Percentiles rank a stretch among this genome's conserved stretches.
phyloP scores from a whole-genome alignment of 805 yeast species.

The Ogataea wickerhamii region DNA sequence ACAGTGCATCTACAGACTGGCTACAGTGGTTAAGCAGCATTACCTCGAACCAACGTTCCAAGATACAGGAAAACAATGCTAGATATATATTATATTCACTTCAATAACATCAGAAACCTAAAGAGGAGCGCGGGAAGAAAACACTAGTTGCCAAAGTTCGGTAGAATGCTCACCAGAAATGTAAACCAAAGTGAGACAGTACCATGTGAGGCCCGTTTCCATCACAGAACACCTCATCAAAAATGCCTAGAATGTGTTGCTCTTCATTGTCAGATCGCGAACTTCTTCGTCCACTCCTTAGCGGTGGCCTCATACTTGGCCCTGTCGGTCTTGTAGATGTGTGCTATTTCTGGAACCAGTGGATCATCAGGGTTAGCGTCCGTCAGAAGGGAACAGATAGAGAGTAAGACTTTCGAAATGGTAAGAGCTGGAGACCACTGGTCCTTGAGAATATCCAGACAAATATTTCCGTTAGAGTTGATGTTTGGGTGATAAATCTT shows the following conservation, averaged over 20 bases:
- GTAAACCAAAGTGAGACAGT: constrained; percentile 1
- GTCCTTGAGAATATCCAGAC: constrained; percentile 94
- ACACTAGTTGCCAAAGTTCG: too few relatives aligned
- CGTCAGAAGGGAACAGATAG: constrained; percentile 92
- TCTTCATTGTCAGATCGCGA: constrained; percentile 69
- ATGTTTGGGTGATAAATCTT: constrained; percentile 97
- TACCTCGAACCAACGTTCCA: too few relatives aligned
- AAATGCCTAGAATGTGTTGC: background rate
- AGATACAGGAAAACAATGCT: constrained; percentile 1
- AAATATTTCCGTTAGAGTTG: constrained; percentile 92
- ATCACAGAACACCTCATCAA: too few relatives aligned
- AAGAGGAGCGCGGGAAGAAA: background rate
- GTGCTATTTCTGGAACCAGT: constrained; percentile 96
- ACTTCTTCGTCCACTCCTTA: constrained; percentile 97
- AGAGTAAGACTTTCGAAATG: constrained; percentile 88
- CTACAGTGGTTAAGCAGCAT: too few relatives aligned
- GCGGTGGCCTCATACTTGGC: constrained; percentile 95
- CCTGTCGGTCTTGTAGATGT: constrained; percentile 90
- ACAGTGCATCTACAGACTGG: too few relatives aligned
- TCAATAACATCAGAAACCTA: constrained; percentile 1
- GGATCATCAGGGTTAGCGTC: constrained; percentile 99
- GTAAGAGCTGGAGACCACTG: constrained; percentile 99
- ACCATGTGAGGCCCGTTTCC: too few relatives aligned
- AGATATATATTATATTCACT: constrained; percentile 3
- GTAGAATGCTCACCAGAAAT: constrained; percentile 4